Evolutionary conservation across 169 alveolate genomes (phyloP).

Genomic region (Blepharisma undulans): DNA sequence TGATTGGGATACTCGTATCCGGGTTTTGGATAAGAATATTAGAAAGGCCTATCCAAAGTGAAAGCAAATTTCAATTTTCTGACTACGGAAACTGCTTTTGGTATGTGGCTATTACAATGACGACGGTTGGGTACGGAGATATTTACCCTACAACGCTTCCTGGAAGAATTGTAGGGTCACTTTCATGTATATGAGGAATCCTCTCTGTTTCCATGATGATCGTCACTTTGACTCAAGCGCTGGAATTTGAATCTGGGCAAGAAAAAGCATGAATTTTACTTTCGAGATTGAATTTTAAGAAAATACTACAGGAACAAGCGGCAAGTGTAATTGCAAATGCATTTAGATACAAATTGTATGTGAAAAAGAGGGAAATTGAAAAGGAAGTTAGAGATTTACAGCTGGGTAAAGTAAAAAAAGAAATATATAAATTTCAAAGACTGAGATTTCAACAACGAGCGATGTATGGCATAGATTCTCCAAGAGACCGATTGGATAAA

Average conservation of each 20-base stretch:
- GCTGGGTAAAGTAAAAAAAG: background rate
- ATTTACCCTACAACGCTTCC: constrained; percentile 28
- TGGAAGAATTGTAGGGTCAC: constrained; percentile 46
- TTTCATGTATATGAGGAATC: constrained; percentile 64
- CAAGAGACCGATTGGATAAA: background rate
- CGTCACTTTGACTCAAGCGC: constrained; percentile 38
- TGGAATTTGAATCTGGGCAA: constrained; percentile 14
- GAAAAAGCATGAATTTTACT: constrained; percentile 53
- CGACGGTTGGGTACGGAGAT: constrained; percentile 41
- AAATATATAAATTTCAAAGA: background rate
- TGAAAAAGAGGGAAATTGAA: background rate
- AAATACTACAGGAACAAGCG: constrained; percentile 69
- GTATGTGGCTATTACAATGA: constrained; percentile 21
- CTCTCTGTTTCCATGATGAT: constrained; percentile 55
- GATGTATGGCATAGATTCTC: constrained; percentile 5
- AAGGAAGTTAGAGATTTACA: background rate
- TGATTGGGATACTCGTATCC: background rate
- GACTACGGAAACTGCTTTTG: constrained; percentile 20
- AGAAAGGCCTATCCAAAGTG: constrained; percentile 28
- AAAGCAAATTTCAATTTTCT: constrained; percentile 3
- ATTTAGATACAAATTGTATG: background rate
- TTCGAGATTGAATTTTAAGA: constrained; percentile 74
- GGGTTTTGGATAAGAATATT: constrained; percentile 19
- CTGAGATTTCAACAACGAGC: background rate
- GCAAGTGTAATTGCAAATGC: constrained; percentile 60